Percentiles rank a stretch among this genome's conserved stretches.
These are phyloP conservation scores for Trapa bicornis DNA, from an alignment of 345 rosid species.

Conservation along the genomic window DNA sequence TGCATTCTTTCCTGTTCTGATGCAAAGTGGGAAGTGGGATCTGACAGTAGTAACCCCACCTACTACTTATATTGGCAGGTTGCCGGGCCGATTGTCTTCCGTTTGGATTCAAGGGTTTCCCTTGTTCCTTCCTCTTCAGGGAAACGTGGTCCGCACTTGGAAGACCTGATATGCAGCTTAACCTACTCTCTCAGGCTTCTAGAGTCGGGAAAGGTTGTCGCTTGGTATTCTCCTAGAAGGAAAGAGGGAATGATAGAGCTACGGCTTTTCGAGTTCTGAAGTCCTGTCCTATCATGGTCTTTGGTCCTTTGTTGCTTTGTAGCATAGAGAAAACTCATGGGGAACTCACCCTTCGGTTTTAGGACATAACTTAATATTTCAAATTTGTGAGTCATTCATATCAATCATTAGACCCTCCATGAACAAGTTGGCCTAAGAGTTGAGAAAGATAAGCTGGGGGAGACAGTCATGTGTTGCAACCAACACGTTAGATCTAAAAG, in stretches of 20 bases:
- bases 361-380: no score
- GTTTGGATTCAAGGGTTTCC: constrained; percentile 49
- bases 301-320: no score
- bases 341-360: no score
- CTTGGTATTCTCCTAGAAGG: constrained; percentile 86
- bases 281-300: no score
- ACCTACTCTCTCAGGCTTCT: constrained; percentile 61
- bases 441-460: no score
- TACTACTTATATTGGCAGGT: constrained; percentile 28
- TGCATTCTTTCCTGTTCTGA: not conserved
- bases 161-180: constrained; percentile 55
- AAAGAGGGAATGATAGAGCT: constrained; percentile 86
- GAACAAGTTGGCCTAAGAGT: no score
- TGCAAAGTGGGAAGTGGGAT: not conserved
- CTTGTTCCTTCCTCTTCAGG: constrained; percentile 27
- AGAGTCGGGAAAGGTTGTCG: constrained; percentile 61
- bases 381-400: no score
- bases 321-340: no score
- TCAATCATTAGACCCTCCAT: no score
- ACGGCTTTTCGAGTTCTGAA: constrained; percentile 50
- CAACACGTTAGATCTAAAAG: no score
- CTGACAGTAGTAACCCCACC: not conserved
- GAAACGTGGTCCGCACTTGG: constrained; percentile 29
- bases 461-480: no score
- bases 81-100: constrained; percentile 55